Conservation (phyloP, 768 basidiomycete species). For the Polyporus arcularius region DNA sequence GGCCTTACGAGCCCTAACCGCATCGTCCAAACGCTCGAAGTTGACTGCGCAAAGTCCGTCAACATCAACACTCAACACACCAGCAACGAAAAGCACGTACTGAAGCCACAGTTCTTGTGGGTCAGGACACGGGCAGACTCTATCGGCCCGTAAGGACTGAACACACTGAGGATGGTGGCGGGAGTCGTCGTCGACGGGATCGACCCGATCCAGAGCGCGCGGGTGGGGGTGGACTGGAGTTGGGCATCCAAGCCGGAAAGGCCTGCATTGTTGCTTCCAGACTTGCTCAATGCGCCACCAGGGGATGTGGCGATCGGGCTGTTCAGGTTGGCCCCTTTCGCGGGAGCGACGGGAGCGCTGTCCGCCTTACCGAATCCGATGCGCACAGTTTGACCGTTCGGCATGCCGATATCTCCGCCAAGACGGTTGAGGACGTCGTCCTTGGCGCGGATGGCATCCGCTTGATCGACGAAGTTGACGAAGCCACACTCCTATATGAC, state of each 20-base stretch:
- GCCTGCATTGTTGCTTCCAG: conserved; percentile 48
- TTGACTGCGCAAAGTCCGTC: conserved; percentile 61
- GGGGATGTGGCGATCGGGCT: conserved; percentile 70
- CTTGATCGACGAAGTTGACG: conserved; percentile 96
- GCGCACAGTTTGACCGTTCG: conserved; percentile 93
- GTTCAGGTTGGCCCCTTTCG: conserved; percentile 67
- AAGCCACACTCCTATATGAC: conserved; percentile 89
- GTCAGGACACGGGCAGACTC: conserved; percentile 95
- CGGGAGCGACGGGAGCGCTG: conserved; percentile 89
- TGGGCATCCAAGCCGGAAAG: conserved; percentile 80
- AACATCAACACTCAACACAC: neutral
- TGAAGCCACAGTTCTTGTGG: conserved; percentile 96
- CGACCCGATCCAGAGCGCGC: conserved; percentile 97
- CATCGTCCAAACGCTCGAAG: conserved; percentile 96
- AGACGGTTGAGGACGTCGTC: conserved; percentile 96
- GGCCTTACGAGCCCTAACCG: conserved; percentile 92
- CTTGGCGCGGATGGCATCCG: conserved; percentile 95
- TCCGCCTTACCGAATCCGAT: conserved; percentile 99
- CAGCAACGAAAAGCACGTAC: conserved; percentile 41
- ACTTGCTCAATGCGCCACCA: conserved; percentile 45
- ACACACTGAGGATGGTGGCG: conserved; percentile 91
- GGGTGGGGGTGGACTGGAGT: conserved; percentile 86
- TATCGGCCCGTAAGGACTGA: conserved; percentile 96
- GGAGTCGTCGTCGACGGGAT: conserved; percentile 96
- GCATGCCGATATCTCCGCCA: conserved; percentile 92